phyloP scores from a whole-genome alignment of 1,284 basidiomycete genomes.

The Exobasidium cylindrosporum region DNA sequence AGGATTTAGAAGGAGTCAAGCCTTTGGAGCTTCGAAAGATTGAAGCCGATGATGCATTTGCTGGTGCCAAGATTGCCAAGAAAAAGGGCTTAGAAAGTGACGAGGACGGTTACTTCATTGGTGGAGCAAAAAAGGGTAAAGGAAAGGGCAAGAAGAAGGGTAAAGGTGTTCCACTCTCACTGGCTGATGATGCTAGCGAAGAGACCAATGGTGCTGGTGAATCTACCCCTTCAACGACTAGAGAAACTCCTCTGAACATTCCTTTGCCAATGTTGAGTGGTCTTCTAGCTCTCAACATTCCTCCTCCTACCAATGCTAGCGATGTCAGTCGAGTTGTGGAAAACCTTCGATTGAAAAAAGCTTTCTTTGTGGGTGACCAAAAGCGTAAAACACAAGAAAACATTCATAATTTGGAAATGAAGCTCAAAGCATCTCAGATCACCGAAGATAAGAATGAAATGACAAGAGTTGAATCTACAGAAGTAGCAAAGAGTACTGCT shows the following conservation, averaged over 20 bases:
- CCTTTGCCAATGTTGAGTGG: constrained; percentile 83
- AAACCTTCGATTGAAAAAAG: constrained; percentile 88
- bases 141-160: constrained; percentile 57
- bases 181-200: constrained; percentile 15
- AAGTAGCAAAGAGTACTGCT: background rate
- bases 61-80: constrained; percentile 69
- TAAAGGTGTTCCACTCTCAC: constrained; percentile 33
- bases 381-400: constrained; percentile 58
- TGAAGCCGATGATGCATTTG: constrained; percentile 64
- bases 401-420: constrained; percentile 47
- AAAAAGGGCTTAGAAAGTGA: constrained; percentile 80
- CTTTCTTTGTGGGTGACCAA: constrained; percentile 78
- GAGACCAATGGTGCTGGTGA: constrained; percentile 19
- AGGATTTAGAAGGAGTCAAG: constrained; percentile 62
- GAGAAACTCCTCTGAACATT: constrained; percentile 65
- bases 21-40: constrained; percentile 82
- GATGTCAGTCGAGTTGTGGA: constrained; percentile 82
- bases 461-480: background rate
- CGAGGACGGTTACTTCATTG: constrained; percentile 78
- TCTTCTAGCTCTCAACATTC: constrained; percentile 81
- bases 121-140: constrained; percentile 68
- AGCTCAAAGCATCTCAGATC: constrained; percentile 19
- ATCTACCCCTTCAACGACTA: constrained; percentile 14
- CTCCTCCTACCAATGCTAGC: constrained; percentile 73
- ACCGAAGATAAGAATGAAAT: background rate